Evolutionary conservation across 192 early-diverging fungal species (phyloP).

Genomic region (Linnemannia elongata): DNA sequence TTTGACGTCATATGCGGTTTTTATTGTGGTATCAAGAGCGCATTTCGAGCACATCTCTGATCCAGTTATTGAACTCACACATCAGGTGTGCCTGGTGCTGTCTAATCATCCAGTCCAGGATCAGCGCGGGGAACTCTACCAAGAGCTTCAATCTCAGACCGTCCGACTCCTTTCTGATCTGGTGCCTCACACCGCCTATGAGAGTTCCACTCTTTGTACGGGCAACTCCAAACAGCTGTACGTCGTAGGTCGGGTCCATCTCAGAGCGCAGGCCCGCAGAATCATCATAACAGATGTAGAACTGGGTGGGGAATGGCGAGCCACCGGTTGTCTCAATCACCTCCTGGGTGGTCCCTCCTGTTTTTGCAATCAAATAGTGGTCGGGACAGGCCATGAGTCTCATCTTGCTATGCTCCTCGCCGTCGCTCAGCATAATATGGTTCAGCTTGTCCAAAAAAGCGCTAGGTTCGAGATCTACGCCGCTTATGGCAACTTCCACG

Average conservation of each 20-base stretch:
- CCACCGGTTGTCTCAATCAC: constrained; percentile 16
- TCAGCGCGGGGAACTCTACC: constrained; percentile 9
- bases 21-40: background rate
- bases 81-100: constrained; percentile 18
- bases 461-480: constrained; percentile 4
- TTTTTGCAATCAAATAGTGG: constrained; percentile 1
- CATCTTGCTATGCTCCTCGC: constrained; percentile 9
- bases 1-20: background rate
- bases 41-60: constrained; percentile 12
- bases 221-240: constrained; percentile 15
- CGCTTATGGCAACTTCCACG: constrained; percentile 11
- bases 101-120: background rate
- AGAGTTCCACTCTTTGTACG: constrained; percentile 5
- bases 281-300: constrained; percentile 2
- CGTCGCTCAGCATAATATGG: background rate
- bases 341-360: constrained; percentile 1
- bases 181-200: constrained; percentile 15
- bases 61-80: constrained; percentile 21
- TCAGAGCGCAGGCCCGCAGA: background rate
- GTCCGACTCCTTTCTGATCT: constrained; percentile 16
- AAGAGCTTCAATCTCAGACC: constrained; percentile 18
- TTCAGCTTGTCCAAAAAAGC: constrained; percentile 9
- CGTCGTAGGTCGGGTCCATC: constrained; percentile 15
- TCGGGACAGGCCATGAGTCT: constrained; percentile 13
- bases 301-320: constrained; percentile 15